A percentile compares a stretch with the other conserved stretches of the same genome.
These are phyloP conservation scores for Mortierella sp. DNA, from an alignment of 371 early-diverging fungal genomes.

Conservation along the genomic window DNA sequence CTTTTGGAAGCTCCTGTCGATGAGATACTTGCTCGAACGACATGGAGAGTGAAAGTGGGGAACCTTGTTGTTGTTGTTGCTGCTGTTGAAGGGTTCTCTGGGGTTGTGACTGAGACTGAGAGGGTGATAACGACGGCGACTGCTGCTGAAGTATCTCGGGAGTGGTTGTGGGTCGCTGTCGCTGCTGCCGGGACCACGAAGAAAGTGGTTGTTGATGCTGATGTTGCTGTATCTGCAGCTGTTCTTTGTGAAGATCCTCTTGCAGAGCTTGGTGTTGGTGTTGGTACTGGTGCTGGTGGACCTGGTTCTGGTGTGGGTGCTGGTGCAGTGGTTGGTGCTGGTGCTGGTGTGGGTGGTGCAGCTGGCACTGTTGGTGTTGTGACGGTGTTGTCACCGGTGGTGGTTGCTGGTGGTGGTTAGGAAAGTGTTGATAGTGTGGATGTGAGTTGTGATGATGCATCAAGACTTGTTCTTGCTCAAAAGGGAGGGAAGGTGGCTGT, in stretches of 20 bases:
- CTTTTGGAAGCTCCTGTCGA: constrained; percentile 1
- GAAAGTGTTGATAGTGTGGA: constrained; percentile 13
- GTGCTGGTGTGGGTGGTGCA: constrained; percentile 13
- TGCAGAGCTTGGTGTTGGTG: too few species aligned
- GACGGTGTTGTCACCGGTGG: constrained; percentile 1
- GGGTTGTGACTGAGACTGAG: too few species aligned
- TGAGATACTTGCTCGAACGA: constrained; percentile 10
- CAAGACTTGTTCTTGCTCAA: too few species aligned
- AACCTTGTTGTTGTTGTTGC: constrained; percentile 20
- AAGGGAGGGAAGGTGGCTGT: constrained; percentile 13
- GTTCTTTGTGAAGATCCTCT: constrained; percentile 2
- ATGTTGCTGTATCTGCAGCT: constrained; percentile 9
- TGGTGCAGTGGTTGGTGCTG: constrained; percentile 5
- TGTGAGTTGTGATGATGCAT: neutral
- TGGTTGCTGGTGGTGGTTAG: constrained; percentile 14
- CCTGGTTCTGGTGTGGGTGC: neutral
- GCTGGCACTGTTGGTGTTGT: constrained; percentile 7
- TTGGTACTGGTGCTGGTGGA: constrained; percentile 7
- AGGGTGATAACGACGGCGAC: too few species aligned
- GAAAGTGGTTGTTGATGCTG: constrained; percentile 3
- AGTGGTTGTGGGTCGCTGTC: neutral
- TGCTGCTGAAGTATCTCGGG: too few species aligned
- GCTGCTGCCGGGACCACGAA: neutral
- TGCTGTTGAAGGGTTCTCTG: constrained; percentile 15
- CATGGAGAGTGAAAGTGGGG: constrained; percentile 22